Evolutionary conservation across 1,284 basidiomycete genomes (phyloP), one percentile per base, ranked within the genome.

Genomic region (Cronartium ribicola): DNA sequence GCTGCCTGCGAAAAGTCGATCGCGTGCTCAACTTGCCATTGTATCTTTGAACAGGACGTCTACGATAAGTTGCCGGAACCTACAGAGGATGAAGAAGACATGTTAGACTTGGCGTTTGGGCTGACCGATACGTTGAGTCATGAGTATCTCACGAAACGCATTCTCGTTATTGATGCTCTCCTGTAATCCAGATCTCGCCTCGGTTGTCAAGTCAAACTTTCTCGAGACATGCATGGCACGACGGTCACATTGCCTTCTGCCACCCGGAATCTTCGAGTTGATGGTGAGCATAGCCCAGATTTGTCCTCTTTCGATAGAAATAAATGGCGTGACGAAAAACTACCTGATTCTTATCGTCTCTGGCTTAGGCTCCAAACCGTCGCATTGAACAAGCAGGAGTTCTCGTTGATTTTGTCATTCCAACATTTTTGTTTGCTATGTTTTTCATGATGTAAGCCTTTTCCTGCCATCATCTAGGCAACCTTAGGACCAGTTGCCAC

Each of bases 21-120:
- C 70, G 96, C 95, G 22, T 98, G 95, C 82, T 98, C 94, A 39
- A 98, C 96, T 48, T 98, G 96, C 81, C 95, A 98, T 81, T 88
- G 98, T 75, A 92, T 98, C 73, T 85, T 98, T 60, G 86, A 89
- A 64, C 87, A 88, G 10, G 88, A 92, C 78, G 85, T 88, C 75
- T 98, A 92, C 80, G 92, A 97, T 81, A 80, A 86, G 64, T 84
- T 97, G 2, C 89, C 91, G 1, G 94, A 97, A 80, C 93, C 95
- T 0, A 90, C 91, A 75, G 95, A 98, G 78, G 95, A 98, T 80
- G 95, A 98, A 83, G 96, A 94, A 80, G 92, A 95, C 79, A 98
- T 98, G 94, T 85, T 98, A 51, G 95, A 98, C 82, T 89, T 98
- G 84, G 96, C 95, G 0, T 98, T 98, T 78, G 95, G 93, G 0